phyloP scores from a whole-genome alignment of 176 grass and related monocot species.

The Triticum aestivum region IWGSC_CS_RefSeq_v2.1 NC_057810.1:373326635-373327134 shows the following conservation, averaged over 20 bases:
- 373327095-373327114: neutral
- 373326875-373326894: neutral
- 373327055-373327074: neutral
- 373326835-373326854: neutral
- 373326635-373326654: too few species aligned
- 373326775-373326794: neutral
- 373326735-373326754: too few species aligned
- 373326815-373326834: neutral
- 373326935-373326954: neutral
- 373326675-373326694: too few species aligned
- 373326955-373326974: neutral
- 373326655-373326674: too few species aligned
- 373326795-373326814: neutral
- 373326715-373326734: too few species aligned
- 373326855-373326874: neutral
- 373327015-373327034: neutral
- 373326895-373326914: neutral
- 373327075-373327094: neutral
- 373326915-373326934: neutral
- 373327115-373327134: neutral
- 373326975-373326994: neutral
- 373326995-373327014: neutral
- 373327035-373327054: neutral
- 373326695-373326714: too few species aligned
- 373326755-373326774: too few species aligned